phyloP scores from a whole-genome alignment of 257 asterid species.

The Orobanche coerulescens region DNA sequence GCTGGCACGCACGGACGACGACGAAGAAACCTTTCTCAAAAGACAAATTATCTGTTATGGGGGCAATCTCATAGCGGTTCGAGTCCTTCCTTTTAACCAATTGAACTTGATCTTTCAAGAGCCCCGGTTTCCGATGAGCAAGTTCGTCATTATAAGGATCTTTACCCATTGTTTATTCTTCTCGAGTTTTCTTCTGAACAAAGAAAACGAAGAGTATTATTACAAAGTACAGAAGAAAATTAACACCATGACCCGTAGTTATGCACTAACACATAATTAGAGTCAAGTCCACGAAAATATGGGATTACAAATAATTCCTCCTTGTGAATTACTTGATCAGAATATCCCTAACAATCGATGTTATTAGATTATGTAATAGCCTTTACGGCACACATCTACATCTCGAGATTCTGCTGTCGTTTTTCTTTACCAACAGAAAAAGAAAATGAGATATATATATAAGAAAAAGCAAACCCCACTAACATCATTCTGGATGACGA shows the following conservation, averaged over 20 bases:
- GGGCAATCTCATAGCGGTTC: conserved; percentile 63
- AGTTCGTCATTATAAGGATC: conserved; percentile 38
- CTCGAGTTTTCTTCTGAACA: conserved; percentile 31
- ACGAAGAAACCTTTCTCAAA: conserved; percentile 97
- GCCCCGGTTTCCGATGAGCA: conserved; percentile 56
- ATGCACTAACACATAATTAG: too few species aligned
- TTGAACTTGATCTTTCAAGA: conserved; percentile 88
- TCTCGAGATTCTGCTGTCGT: too few species aligned
- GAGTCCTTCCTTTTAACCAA: conserved; percentile 69
- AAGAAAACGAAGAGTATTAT: conserved; percentile 1
- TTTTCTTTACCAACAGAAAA: too few species aligned
- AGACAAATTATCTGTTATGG: conserved; percentile 65
- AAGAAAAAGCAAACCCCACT: neutral
- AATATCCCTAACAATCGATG: neutral
- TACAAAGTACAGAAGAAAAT: neutral
- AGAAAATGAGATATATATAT: neutral
- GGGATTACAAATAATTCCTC: too few species aligned
- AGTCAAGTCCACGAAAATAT: neutral
- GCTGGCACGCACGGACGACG: conserved; percentile 80
- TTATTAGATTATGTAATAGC: neutral
- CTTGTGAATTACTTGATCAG: neutral
- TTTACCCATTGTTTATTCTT: conserved; percentile 36
- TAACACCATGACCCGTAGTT: too few species aligned
- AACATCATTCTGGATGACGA: neutral
- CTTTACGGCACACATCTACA: too few species aligned